Percentiles rank a stretch among this genome's conserved stretches.
phyloP scores from a whole-genome alignment of 2,329 filamentous ascomycete species.

The Metarhizium brunneum region DNA sequence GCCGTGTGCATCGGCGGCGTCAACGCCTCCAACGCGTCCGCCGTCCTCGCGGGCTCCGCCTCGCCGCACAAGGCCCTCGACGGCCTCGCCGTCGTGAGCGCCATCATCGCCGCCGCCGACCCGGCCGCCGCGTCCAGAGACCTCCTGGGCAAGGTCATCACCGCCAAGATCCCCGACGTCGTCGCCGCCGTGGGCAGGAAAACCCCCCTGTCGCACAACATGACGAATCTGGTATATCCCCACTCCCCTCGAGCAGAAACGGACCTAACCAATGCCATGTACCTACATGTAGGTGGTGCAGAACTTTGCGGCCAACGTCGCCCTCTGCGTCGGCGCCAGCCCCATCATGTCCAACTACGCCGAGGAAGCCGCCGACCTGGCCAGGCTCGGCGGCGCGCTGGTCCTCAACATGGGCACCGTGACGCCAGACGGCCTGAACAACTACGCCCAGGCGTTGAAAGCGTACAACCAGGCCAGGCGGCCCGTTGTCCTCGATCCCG shows the following conservation, averaged over 20 bases:
- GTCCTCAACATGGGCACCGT: slow-evolving; percentile 95
- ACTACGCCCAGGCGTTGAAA: slow-evolving; percentile 62
- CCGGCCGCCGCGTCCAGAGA: slow-evolving; percentile 53
- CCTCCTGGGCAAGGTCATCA: slow-evolving; percentile 36
- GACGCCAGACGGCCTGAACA: slow-evolving; percentile 61
- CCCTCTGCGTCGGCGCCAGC: slow-evolving; percentile 72
- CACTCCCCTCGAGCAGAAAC: too few relatives aligned
- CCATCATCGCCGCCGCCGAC: slow-evolving; percentile 66
- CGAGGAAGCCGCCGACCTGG: slow-evolving; percentile 73
- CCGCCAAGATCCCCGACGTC: slow-evolving; percentile 42
- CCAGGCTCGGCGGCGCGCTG: slow-evolving; percentile 64
- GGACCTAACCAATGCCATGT: too few relatives aligned
- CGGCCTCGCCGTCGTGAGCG: slow-evolving; percentile 83
- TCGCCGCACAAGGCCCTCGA: slow-evolving; percentile 52
- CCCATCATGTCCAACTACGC: slow-evolving; percentile 93
- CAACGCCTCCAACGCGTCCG: slow-evolving; percentile 64
- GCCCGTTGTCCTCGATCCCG: slow-evolving; percentile 79
- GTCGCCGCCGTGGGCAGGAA: slow-evolving; percentile 51
- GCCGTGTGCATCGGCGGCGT: slow-evolving; percentile 87
- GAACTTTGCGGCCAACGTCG: slow-evolving; percentile 89
- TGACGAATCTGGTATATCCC: slow-evolving; percentile 69
- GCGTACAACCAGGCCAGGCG: slow-evolving; percentile 74
- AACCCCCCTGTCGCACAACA: slow-evolving; percentile 81
- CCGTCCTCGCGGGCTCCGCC: slow-evolving; percentile 60
- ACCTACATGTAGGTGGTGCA: slow-evolving; percentile 55